These are phyloP conservation scores for Phytophthora chlamydospora DNA, from an alignment of 352 stramenopile genomes.

Conservation along the genomic window DNA sequence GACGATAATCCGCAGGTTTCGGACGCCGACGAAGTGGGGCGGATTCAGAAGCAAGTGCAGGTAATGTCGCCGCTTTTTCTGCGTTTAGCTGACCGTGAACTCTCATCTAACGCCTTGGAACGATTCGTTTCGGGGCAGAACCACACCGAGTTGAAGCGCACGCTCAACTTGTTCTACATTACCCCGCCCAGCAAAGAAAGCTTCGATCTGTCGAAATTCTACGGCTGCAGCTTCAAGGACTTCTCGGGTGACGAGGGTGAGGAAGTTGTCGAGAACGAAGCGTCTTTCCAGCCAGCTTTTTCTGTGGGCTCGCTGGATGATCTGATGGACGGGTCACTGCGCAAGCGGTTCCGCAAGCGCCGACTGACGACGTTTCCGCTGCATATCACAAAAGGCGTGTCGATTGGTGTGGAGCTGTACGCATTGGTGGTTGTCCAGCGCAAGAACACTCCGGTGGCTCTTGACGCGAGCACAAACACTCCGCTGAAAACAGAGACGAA, in stretches of 20 bases:
- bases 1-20: constrained; percentile 57
- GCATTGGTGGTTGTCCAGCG: constrained; percentile 60
- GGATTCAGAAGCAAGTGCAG: constrained; percentile 81
- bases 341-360: constrained; percentile 84
- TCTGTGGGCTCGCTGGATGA: constrained; percentile 75
- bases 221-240: constrained; percentile 72
- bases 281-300: constrained; percentile 70
- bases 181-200: constrained; percentile 49
- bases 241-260: constrained; percentile 43
- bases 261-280: constrained; percentile 27
- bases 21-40: constrained; percentile 64
- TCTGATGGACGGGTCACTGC: constrained; percentile 76
- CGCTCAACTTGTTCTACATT: constrained; percentile 84
- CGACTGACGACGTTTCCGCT: constrained; percentile 69
- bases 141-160: constrained; percentile 78
- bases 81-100: no score
- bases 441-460: constrained; percentile 62
- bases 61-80: constrained; percentile 15
- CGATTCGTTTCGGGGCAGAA: constrained; percentile 41
- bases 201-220: constrained; percentile 72
- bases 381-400: constrained; percentile 73
- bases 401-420: constrained; percentile 83
- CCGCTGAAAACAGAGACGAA: constrained; percentile 85
- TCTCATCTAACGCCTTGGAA: background rate
- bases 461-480: constrained; percentile 76